Conservation (phyloP, 257 asterid genomes). For the Ajuga chamaepitys region DNA sequence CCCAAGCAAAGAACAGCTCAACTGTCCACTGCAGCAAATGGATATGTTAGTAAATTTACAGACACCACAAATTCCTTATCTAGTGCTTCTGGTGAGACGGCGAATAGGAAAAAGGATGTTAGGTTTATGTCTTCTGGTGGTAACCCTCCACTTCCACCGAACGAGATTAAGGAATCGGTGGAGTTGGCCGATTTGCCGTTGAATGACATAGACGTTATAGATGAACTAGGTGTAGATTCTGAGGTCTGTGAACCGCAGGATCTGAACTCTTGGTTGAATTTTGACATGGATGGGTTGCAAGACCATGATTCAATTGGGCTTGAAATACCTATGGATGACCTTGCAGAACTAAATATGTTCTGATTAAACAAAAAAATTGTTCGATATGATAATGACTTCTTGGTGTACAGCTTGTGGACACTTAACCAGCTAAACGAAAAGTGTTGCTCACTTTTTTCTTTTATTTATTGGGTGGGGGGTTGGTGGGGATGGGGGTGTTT, state of each 20-base stretch:
- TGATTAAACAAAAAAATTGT: no score
- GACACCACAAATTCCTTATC: conserved; percentile 27
- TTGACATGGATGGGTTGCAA: conserved; percentile 61
- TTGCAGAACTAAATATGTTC: conserved; percentile 64
- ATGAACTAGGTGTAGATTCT: conserved; percentile 58
- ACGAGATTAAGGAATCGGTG: conserved; percentile 35
- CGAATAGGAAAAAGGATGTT: conserved; percentile 45
- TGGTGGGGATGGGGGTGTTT: conserved; percentile 8
- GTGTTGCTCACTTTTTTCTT: not conserved
- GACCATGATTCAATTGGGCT: conserved; percentile 74
- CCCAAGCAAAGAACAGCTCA: conserved; percentile 83
- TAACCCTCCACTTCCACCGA: conserved; percentile 23
- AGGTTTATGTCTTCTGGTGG: conserved; percentile 43
- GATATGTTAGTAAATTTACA: conserved; percentile 37
- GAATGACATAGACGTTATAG: conserved; percentile 49
- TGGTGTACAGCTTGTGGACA: conserved; percentile 57
- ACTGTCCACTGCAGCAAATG: conserved; percentile 65
- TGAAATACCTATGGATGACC: conserved; percentile 89
- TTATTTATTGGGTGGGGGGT: not conserved
- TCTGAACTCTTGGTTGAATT: conserved; percentile 72
- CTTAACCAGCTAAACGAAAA: conserved; percentile 12
- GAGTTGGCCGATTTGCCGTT: conserved; percentile 36
- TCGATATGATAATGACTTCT: conserved; percentile 11
- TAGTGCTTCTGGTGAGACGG: conserved; percentile 42
- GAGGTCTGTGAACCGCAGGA: conserved; percentile 72